Percentiles rank a stretch among this genome's conserved stretches.
Evolutionary conservation across 495 filamentous ascomycete genomes (phyloP).

Genomic region (Penicillium alfredii): DNA sequence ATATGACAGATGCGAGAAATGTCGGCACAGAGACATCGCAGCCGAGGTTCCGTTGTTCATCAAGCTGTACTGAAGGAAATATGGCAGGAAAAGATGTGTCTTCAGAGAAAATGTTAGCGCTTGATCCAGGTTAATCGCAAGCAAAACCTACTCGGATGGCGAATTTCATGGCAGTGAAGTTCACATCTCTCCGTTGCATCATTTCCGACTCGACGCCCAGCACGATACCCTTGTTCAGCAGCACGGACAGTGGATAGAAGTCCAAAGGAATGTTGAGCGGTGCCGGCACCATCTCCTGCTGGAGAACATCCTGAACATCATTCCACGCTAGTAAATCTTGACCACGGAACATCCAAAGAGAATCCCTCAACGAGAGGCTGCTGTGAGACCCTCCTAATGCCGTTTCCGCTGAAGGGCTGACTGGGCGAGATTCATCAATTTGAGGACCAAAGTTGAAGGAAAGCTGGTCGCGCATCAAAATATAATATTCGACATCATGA

Average conservation of each 20-base stretch:
- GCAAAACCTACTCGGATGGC: constrained; percentile 62
- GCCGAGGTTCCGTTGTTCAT: constrained; percentile 63
- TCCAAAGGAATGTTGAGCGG: constrained; percentile 57
- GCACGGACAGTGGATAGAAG: constrained; percentile 88
- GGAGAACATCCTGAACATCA: constrained; percentile 81
- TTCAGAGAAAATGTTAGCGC: constrained; percentile 30
- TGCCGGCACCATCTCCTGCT: constrained; percentile 41
- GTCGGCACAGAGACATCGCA: constrained; percentile 69
- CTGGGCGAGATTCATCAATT: constrained; percentile 40
- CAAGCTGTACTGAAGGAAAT: constrained; percentile 73
- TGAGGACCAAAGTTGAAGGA: constrained; percentile 42
- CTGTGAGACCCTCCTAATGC: constrained; percentile 37
- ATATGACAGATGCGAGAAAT: constrained; percentile 79
- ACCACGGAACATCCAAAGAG: constrained; percentile 92
- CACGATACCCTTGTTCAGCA: constrained; percentile 79
- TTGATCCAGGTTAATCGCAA: neutral
- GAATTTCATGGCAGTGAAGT: constrained; percentile 80
- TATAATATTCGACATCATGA: constrained; percentile 92
- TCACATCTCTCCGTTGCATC: constrained; percentile 81
- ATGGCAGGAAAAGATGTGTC: constrained; percentile 87
- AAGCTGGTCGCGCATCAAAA: constrained; percentile 81
- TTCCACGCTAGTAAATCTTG: constrained; percentile 75
- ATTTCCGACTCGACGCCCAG: constrained; percentile 89
- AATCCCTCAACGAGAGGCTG: constrained; percentile 64
- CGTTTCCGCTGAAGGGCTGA: constrained; percentile 47